These are phyloP conservation scores for Calonectria ilicicola DNA, from an alignment of 2,329 filamentous ascomycete genomes.

Conservation along the genomic window DNA sequence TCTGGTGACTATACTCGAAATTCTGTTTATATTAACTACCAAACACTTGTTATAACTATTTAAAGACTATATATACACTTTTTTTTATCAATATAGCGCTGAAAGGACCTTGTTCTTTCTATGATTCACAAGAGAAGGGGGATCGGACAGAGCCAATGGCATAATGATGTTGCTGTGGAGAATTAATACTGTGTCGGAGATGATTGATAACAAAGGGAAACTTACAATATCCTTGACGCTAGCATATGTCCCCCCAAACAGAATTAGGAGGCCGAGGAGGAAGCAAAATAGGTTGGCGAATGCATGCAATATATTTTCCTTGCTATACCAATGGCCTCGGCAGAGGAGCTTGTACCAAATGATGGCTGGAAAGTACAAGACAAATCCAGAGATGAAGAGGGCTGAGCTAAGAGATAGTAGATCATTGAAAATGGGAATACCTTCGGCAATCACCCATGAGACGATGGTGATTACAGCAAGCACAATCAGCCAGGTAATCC, in stretches of 20 bases:
- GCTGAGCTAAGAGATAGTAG: constrained; percentile 65
- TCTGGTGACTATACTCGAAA: too few species aligned
- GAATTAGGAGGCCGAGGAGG: constrained; percentile 21
- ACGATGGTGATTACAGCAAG: constrained; percentile 62
- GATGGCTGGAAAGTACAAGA: constrained; percentile 52
- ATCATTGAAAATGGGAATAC: constrained; percentile 77
- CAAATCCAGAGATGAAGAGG: constrained; percentile 56
- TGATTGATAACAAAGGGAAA: background rate
- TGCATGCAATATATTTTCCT: constrained; percentile 23
- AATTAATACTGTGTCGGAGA: background rate
- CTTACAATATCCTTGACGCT: constrained; percentile 26
- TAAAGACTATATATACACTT: background rate
- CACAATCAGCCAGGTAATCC: constrained; percentile 67
- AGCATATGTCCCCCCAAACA: constrained; percentile 25
- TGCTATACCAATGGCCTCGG: constrained; percentile 30
- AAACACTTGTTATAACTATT: too few species aligned
- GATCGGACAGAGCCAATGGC: constrained; percentile 5
- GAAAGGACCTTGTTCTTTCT: background rate
- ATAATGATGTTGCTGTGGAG: constrained; percentile 18
- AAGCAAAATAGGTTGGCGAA: constrained; percentile 3
- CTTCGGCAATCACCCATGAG: constrained; percentile 65
- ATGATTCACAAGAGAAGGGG: constrained; percentile 6
- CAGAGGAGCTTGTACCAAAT: constrained; percentile 51
- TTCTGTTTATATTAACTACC: too few species aligned
- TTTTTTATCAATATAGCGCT: background rate